Conservation (phyloP, 1,139 yeast genomes). For the Blastobotrys buckinghamii region DNA sequence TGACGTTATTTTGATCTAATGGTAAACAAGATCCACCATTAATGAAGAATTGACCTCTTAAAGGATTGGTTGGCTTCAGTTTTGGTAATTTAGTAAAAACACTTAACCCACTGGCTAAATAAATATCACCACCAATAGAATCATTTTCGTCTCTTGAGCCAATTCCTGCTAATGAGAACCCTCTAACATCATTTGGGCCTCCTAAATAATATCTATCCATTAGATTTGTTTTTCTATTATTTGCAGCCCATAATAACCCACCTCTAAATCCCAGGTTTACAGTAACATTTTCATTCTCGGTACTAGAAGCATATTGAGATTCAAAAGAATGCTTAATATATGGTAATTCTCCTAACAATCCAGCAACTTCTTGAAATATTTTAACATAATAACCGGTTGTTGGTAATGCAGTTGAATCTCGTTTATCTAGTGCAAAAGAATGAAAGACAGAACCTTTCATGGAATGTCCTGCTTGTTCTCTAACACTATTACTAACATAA, state of each 20-base stretch:
- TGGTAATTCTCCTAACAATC: constrained; percentile 30
- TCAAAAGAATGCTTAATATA: constrained; percentile 32
- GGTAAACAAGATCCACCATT: constrained; percentile 68
- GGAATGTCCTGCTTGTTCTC: constrained; percentile 35
- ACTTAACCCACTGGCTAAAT: constrained; percentile 65
- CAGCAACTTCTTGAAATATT: constrained; percentile 54
- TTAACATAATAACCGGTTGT: constrained; percentile 50
- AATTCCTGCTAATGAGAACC: constrained; percentile 68
- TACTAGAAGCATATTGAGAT: constrained; percentile 26
- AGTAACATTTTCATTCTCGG: constrained; percentile 12
- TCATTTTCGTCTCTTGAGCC: constrained; percentile 68
- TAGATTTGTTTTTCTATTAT: constrained; percentile 21
- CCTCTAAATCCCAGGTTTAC: constrained; percentile 20
- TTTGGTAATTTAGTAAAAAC: constrained; percentile 61
- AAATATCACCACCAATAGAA: constrained; percentile 74
- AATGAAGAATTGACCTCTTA: constrained; percentile 62
- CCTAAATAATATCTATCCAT: constrained; percentile 58
- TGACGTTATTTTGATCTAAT: constrained; percentile 30
- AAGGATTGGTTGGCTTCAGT: constrained; percentile 45
- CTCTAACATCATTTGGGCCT: constrained; percentile 79
- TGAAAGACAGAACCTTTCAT: constrained; percentile 33
- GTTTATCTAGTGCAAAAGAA: constrained; percentile 29
- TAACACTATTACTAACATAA: constrained; percentile 29
- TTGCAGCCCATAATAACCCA: constrained; percentile 25
- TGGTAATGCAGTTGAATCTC: constrained; percentile 32